Evolutionary conservation across 192 early-diverging fungal species (phyloP).

Genomic region (Rhizoclosmatium sp.): DNA sequence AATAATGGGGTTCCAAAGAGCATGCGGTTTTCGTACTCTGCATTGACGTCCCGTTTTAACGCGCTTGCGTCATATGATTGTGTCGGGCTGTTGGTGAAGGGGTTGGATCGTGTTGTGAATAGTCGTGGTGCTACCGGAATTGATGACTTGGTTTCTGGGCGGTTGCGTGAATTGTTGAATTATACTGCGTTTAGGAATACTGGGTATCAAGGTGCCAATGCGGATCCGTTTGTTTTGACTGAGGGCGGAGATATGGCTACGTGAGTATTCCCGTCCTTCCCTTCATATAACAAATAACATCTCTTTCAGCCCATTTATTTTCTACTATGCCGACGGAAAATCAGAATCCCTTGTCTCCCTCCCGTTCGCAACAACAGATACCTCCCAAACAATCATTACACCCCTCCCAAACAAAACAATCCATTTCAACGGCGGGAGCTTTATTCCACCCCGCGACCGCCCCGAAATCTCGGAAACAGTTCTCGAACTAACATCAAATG

Average conservation of each 20-base stretch:
- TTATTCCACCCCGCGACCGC: neutral
- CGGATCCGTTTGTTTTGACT: neutral
- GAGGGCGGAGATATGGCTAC: neutral
- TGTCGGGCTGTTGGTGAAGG: neutral
- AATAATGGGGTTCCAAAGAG: too few relatives aligned
- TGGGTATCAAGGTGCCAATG: neutral
- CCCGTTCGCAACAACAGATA: neutral
- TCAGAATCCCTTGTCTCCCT: neutral
- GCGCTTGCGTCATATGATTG: neutral
- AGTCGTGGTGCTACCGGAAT: neutral
- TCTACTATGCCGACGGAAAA: neutral
- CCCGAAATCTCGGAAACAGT: neutral
- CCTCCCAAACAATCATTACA: neutral
- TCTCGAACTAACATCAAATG: neutral
- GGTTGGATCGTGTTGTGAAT: neutral
- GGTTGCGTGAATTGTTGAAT: neutral
- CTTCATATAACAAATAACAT: neutral
- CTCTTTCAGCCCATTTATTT: neutral
- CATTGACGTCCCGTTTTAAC: neutral
- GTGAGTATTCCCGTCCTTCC: neutral
- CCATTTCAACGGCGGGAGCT: neutral
- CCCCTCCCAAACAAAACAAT: neutral
- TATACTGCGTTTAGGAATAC: neutral
- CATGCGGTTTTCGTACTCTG: too few relatives aligned
- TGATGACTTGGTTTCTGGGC: neutral